Conservation (phyloP, 306 rosid genomes). For the Astragalus membranaceus region DNA sequence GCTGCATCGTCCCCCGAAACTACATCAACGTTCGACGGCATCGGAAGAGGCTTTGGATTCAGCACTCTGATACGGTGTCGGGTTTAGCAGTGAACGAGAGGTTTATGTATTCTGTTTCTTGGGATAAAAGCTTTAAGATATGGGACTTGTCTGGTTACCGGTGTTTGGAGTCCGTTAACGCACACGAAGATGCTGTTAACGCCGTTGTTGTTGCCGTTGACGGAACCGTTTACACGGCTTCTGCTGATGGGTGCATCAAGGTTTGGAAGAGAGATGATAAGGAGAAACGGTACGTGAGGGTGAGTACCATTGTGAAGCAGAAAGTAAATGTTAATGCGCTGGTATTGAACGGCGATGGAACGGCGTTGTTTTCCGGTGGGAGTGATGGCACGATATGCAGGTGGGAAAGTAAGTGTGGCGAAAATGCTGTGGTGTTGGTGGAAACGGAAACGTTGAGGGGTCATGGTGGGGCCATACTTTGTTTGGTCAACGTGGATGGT, state of each 20-base stretch:
- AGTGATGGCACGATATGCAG: slow-evolving; percentile 28
- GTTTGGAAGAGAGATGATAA: slow-evolving; percentile 46
- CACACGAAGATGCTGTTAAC: slow-evolving; percentile 59
- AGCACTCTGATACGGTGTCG: slow-evolving; percentile 53
- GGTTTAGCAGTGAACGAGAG: slow-evolving; percentile 31
- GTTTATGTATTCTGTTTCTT: slow-evolving; percentile 48
- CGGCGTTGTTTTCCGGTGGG: slow-evolving; percentile 35
- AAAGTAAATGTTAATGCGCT: slow-evolving; percentile 36
- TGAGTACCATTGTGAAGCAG: slow-evolving; percentile 17
- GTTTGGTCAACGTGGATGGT: slow-evolving; percentile 31
- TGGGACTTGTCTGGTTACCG: slow-evolving; percentile 36
- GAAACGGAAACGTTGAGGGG: slow-evolving; percentile 39
- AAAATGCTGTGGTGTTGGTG: slow-evolving; percentile 15
- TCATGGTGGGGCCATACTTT: slow-evolving; percentile 46
- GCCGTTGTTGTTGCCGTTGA: slow-evolving; percentile 32
- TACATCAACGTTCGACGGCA: slow-evolving; percentile 46
- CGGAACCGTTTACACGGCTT: slow-evolving; percentile 56
- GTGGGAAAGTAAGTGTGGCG: slow-evolving; percentile 45
- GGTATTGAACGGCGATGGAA: slow-evolving; percentile 26
- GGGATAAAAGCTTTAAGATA: slow-evolving; percentile 59
- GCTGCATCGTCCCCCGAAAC: slow-evolving; percentile 36
- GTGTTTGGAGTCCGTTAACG: slow-evolving; percentile 53
- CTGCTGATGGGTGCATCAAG: slow-evolving; percentile 48
- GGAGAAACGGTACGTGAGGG: slow-evolving; percentile 21
- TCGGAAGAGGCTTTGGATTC: slow-evolving; percentile 47